Evolutionary conservation across 1,284 basidiomycete species (phyloP).

Genomic region (Thelephora terrestris): DNA sequence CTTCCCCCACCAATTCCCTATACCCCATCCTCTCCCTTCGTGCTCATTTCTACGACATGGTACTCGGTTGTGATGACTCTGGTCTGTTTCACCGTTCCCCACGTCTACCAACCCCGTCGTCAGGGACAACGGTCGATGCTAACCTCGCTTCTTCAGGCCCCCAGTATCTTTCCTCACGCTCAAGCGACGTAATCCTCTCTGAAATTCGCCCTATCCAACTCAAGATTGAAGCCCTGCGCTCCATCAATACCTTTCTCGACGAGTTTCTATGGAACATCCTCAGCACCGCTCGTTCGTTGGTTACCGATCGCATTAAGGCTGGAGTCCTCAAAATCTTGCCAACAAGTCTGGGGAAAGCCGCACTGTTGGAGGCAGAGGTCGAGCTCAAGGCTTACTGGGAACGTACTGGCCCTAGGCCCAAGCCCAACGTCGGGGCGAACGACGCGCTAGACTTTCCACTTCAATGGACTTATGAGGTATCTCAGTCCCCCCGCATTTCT

Average conservation of each 20-base stretch:
- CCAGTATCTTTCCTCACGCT: conserved; percentile 66
- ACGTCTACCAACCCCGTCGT: background rate
- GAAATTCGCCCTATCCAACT: conserved; percentile 86
- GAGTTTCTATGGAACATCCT: conserved; percentile 77
- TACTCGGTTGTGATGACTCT: background rate
- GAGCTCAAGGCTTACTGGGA: conserved; percentile 83
- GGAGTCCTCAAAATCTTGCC: conserved; percentile 68
- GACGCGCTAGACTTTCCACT: conserved; percentile 49
- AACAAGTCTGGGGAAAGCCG: conserved; percentile 76
- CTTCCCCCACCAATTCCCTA: background rate
- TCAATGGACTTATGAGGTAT: conserved; percentile 66
- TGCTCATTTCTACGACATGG: background rate
- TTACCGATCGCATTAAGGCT: conserved; percentile 64
- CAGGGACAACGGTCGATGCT: conserved; percentile 1
- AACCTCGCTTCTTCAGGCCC: conserved; percentile 32
- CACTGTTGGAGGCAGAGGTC: conserved; percentile 85
- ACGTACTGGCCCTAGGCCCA: conserved; percentile 37
- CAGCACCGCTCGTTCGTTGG: conserved; percentile 58
- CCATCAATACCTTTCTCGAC: conserved; percentile 81
- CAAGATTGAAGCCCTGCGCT: conserved; percentile 58
- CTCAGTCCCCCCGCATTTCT: background rate
- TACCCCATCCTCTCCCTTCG: conserved; percentile 1
- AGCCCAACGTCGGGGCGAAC: conserved; percentile 22
- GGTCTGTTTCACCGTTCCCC: background rate
- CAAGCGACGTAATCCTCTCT: conserved; percentile 82